Base-by-base conservation (phyloP, 345 rosid genomes). In the Gossypium sturtianum region DNA sequence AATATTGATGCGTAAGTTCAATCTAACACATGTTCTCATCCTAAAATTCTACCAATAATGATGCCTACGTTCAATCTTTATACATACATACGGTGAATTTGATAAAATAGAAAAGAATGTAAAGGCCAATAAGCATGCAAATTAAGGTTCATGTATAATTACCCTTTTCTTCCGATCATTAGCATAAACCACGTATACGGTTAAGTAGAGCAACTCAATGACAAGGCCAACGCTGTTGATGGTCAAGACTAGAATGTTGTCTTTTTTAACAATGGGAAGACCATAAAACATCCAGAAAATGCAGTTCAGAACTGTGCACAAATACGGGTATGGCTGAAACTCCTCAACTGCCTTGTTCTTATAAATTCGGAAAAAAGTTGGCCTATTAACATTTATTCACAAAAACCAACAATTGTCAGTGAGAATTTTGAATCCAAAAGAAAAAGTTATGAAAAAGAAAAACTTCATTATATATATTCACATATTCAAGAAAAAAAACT, bases 201-300 rank as follows among this genome's bases (percentile, higher is more conserved):
- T 1, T 0, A 87, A 3, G 59, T 82, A 87, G 41, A 76, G 2
- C 25, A 70, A 9, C 74, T 86, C 90, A 23, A 86, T 57, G 0
- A 6, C 71, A 1, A 86, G 73, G 1, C 92, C 90, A 23, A 75
- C 34, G 0, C 61, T 61, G 61, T 86, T 88, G 58, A 86, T 88
- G 53, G 87, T 86, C 59, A 79, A 16, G 2, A 88, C 89, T 0
- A 88, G 85, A 17, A 79, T 10, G 77, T 86, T 85, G 47, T 85
- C 85, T 1, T 79, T 81, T 2, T 79, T 76, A 63, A 88, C 92
- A 10, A 86, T 12, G 8, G 92, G 92, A 5, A 86, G 77, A 16
- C 92, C 92, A 41, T 88, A 88, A 63, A 85, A 79, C 0, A 84
- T 78, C 90, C 90, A 88, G 4, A 82, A 13, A 80, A 74, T 63